Base-by-base conservation (phyloP, 192 early-diverging fungal species). In the Coemansia sp. region DNA sequence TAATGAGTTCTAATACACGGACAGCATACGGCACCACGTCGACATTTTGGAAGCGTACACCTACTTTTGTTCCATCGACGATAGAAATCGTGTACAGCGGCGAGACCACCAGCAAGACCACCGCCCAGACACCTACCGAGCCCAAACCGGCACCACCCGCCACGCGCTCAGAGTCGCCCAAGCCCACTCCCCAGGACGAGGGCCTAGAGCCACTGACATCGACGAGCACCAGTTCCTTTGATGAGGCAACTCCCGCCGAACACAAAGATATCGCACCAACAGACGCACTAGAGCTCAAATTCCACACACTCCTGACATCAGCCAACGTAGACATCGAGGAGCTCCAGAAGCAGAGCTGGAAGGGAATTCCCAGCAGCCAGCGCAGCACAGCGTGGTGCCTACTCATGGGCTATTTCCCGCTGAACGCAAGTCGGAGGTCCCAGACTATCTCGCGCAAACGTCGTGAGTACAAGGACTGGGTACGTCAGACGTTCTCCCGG, bases 311-410 rank as follows among this genome's bases (percentile, higher is more conserved):
- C 46, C 77, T 93, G 51, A 82, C 86, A 0, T 27, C 69, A 42
- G 70, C 90, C 9, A 91, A 93, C 66, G 85, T 93, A 3, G 92
- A 95, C 81, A 67, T 93, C n/a, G 88, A 83, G 76, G 75, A 80
- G 60, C 85, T 99, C 27, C 88, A 93, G 31, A 90, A 91, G 73
- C 84, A 97, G 27, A 92, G 92, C 84, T 99, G 97, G 97, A 89
- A 91, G 38, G 97, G 97, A 1, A 93, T 99, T 33, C 97, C 97
- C 0, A 85, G 88, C 29, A 88, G 93, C 65, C 89, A 93, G 63
- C 90, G 97, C 1, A 84, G 93, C 16, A 93, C 91, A 46, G 90
- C 94, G 4, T 99, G 97, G 97, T 95, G 96, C 60, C 74, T 99
- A 16, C 85, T 99, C 52, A 91, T 98, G 85, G 95, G 95, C 0